Percentiles rank a stretch among this genome's conserved stretches.
phyloP scores from a whole-genome alignment of 306 rosid genomes.

The Malus fusca region DNA sequence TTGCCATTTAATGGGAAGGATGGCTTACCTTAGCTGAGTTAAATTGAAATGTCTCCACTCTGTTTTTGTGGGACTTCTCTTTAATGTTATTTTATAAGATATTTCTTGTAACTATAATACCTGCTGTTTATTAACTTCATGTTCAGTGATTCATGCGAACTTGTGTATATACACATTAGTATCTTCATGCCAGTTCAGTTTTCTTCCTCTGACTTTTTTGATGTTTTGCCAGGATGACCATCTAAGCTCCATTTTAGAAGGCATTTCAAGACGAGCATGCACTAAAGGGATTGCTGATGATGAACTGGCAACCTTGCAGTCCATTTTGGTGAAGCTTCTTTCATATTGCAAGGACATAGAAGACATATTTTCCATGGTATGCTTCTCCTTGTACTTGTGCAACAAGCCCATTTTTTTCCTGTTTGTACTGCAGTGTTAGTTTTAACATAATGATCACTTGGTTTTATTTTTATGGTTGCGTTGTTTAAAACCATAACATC shows the following conservation, averaged over 20 bases:
- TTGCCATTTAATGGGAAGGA: neutral
- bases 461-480: neutral
- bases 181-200: neutral
- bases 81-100: neutral
- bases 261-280: slow-evolving; percentile 45
- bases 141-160: neutral
- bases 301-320: slow-evolving; percentile 70
- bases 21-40: neutral
- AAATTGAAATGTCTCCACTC: neutral
- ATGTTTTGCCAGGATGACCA: slow-evolving; percentile 53
- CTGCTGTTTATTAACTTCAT: neutral
- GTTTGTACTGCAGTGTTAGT: neutral
- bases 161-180: neutral
- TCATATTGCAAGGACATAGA: slow-evolving; percentile 50
- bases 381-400: slow-evolving; percentile 18
- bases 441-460: neutral
- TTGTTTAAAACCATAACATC: neutral
- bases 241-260: slow-evolving; percentile 63
- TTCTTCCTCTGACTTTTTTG: slow-evolving; percentile 14
- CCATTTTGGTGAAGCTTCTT: slow-evolving; percentile 76
- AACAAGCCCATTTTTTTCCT: neutral
- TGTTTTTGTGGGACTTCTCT: neutral
- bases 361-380: slow-evolving; percentile 64
- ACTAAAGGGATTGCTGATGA: slow-evolving; percentile 42
- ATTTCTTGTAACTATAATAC: neutral